Evolutionary conservation across 495 filamentous ascomycete genomes (phyloP).

Genomic region (Penicillium bovifimosum): DNA sequence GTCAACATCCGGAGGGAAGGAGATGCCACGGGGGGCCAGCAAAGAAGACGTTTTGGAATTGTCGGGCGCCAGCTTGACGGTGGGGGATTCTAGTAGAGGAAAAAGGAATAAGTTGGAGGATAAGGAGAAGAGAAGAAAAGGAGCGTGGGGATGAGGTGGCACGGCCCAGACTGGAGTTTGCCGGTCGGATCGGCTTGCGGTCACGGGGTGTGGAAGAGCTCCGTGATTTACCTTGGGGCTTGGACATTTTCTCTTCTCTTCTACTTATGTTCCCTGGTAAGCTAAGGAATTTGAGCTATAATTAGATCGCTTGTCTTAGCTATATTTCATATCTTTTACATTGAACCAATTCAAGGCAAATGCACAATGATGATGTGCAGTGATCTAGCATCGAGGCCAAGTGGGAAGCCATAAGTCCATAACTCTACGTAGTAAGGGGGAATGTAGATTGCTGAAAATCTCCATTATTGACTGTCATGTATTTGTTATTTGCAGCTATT

Average conservation of each 20-base stretch:
- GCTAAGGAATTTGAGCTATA: neutral
- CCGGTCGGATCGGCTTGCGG: conserved; percentile 22
- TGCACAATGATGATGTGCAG: conserved; percentile 2
- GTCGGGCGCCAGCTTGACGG: conserved; percentile 30
- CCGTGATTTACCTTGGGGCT: neutral
- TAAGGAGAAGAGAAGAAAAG: conserved; percentile 17
- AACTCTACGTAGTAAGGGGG: neutral
- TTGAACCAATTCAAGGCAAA: neutral
- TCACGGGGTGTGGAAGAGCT: conserved; percentile 25
- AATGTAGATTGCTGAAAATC: neutral
- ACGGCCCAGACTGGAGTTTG: conserved; percentile 25
- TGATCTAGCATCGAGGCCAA: conserved; percentile 1
- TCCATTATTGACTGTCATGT: no score
- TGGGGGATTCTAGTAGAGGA: neutral
- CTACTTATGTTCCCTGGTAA: neutral
- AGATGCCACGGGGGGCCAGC: conserved; percentile 71
- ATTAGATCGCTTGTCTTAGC: neutral
- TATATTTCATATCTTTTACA: neutral
- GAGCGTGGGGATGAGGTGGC: conserved; percentile 30
- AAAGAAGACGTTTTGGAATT: conserved; percentile 84
- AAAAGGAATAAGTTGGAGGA: conserved; percentile 4
- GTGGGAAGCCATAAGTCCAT: neutral
- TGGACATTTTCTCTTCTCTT: neutral
- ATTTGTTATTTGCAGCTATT: no score
- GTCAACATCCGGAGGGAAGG: conserved; percentile 71